phyloP scores from a whole-genome alignment of 306 rosid genomes.

The Vigna reflexopilosa region DNA sequence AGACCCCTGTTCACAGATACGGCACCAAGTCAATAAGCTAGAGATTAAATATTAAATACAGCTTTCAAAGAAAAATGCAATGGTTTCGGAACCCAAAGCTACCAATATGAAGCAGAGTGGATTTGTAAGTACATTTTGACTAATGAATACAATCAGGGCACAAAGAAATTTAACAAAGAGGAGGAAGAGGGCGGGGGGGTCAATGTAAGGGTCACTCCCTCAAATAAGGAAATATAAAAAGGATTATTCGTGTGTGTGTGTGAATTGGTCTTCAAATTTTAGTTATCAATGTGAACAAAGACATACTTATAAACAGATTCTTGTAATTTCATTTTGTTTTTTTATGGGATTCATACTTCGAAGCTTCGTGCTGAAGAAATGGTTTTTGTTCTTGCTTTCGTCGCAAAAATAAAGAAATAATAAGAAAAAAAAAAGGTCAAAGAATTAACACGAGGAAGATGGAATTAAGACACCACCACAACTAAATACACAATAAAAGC shows the following conservation, averaged over 20 bases:
- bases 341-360: conserved; percentile 22
- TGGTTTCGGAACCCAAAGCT: conserved; percentile 26
- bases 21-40: conserved; percentile 46
- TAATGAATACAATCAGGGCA: conserved; percentile 17
- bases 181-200: not conserved
- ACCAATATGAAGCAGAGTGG: conserved; percentile 21
- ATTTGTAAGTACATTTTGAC: conserved; percentile 26
- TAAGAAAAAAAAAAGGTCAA: conserved; percentile 5
- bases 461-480: conserved; percentile 24
- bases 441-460: conserved; percentile 15
- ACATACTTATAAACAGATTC: not conserved
- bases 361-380: conserved; percentile 15
- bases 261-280: not conserved
- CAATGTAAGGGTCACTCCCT: conserved; percentile 14
- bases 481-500: conserved; percentile 36
- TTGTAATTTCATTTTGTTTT: not conserved
- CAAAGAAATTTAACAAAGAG: conserved; percentile 3
- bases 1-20: conserved; percentile 76
- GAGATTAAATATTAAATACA: conserved; percentile 40
- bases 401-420: conserved; percentile 18
- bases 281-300: conserved; percentile 15
- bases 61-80: conserved; percentile 25
- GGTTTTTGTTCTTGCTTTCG: conserved; percentile 17
- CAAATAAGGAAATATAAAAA: conserved; percentile 20
- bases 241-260: not conserved